Base-by-base conservation (phyloP, 1,139 yeast species). In the Suhomyces anneliseae region DNA sequence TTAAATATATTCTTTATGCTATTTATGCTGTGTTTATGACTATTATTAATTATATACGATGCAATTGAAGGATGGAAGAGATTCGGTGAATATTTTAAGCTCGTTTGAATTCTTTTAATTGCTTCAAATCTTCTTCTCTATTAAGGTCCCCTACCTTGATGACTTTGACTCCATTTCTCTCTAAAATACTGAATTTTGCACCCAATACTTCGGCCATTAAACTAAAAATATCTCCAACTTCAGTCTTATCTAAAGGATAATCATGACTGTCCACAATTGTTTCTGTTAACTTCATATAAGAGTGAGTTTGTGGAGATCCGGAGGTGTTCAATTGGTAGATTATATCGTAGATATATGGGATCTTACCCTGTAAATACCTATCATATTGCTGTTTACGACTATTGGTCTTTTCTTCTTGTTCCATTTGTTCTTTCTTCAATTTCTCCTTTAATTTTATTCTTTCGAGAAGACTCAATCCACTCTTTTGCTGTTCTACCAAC, bases 401-500 rank as follows among this genome's bases (percentile, higher is more conserved):
- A 26, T 41, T 48, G 8, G 36, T 15, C 3, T 33, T 44, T 6
- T 32, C 35, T 4, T 48, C 49, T 15, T 33, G 38, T 33, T 49
- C 50, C 19, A 45, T 42, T 31, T 44, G 47, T 27, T 51, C 52
- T 24, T 49, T 49, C 35, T 42, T 46, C 12, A 42, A 38, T 42
- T 50, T 52, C 36, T 56, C 59, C 40, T 55, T 55, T 27, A 54
- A 50, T 31, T 46, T 50, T 34, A 53, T 54, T 43, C 82, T 55
- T 47, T 78, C 81, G 3, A 78, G 55, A 7, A 78, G 56, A 1
- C 78, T 64, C 9, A 76, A 51, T 0, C 79, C 79, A 36, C 53
- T 59, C 46, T 54, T 57, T 44, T 42, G 54, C 40, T 53, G 56
- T 44, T 63, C 60, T 0, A 47, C 47, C 10, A 39, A 24, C 45